Conservation (phyloP, 2,329 filamentous ascomycete species). For the Hypoxylon sp. region DNA sequence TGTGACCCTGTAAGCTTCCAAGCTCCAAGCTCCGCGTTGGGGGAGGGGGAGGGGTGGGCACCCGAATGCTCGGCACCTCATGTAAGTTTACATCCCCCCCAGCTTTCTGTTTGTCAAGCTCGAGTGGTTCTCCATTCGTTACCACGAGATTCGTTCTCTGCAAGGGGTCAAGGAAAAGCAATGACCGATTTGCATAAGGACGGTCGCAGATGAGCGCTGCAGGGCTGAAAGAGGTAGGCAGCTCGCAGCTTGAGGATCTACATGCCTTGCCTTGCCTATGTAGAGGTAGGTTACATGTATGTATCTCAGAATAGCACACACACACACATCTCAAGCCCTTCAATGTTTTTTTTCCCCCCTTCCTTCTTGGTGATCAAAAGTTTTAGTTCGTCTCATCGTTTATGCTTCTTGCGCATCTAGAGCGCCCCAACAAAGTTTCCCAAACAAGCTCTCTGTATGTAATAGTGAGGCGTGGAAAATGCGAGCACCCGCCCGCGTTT, state of each 20-base stretch:
- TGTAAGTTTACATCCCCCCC: neutral
- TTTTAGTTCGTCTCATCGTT: constrained; percentile 10
- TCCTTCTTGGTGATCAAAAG: neutral
- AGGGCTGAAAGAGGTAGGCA: constrained; percentile 9
- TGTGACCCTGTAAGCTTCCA: constrained; percentile 1
- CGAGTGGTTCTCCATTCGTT: neutral
- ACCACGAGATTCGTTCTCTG: neutral
- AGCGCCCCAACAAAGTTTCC: constrained; percentile 6
- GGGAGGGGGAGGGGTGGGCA: neutral
- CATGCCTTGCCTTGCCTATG: neutral
- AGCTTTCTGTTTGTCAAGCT: constrained; percentile 16
- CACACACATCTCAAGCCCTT: neutral
- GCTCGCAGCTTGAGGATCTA: constrained; percentile 5
- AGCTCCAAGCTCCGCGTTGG: constrained; percentile 2
- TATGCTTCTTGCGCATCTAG: neutral
- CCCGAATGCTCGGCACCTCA: constrained; percentile 31
- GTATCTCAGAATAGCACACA: neutral
- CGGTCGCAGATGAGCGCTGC: neutral
- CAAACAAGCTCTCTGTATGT: neutral
- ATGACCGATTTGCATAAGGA: neutral
- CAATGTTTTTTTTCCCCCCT: neutral
- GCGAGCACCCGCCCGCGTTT: constrained; percentile 22
- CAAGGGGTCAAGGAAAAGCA: constrained; percentile 18
- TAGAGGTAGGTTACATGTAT: too few relatives aligned
- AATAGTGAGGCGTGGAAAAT: constrained; percentile 3